Conservation (phyloP, 371 early-diverging fungal species). For the Parasitella parasitica region DNA sequence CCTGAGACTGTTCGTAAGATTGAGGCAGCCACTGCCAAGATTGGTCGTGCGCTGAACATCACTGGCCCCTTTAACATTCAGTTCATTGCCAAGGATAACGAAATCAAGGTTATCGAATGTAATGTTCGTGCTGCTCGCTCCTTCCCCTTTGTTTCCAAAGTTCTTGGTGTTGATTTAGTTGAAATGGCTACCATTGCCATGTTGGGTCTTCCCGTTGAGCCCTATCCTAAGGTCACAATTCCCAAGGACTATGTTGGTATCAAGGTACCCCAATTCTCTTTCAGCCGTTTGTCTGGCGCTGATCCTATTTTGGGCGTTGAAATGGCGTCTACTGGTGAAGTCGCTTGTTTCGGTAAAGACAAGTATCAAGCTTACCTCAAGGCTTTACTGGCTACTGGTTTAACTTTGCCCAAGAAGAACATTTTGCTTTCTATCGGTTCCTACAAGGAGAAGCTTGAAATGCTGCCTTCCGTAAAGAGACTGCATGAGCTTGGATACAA, state of each 20-base stretch:
- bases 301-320: slow-evolving; percentile 96
- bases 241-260: slow-evolving; percentile 79
- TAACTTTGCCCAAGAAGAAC: slow-evolving; percentile 89
- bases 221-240: slow-evolving; percentile 66
- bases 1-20: slow-evolving; percentile 87
- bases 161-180: slow-evolving; percentile 85
- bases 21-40: slow-evolving; percentile 82
- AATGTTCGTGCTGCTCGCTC: slow-evolving; percentile 95
- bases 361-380: slow-evolving; percentile 96
- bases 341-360: slow-evolving; percentile 94
- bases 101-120: slow-evolving; percentile 97
- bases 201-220: slow-evolving; percentile 71
- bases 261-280: slow-evolving; percentile 97
- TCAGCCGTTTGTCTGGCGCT: slow-evolving; percentile 91
- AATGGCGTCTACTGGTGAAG: slow-evolving; percentile 99
- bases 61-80: slow-evolving; percentile 99
- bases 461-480: slow-evolving; percentile 82
- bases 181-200: slow-evolving; percentile 94
- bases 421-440: slow-evolving; percentile 90
- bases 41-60: slow-evolving; percentile 88
- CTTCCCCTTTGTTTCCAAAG: slow-evolving; percentile 96
- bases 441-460: slow-evolving; percentile 93
- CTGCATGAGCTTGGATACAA: slow-evolving; percentile 83
- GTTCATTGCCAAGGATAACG: slow-evolving; percentile 93
- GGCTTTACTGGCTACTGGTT: slow-evolving; percentile 89